Conservation (phyloP, 257 asterid genomes). For the Nyctanthes arbortristis region DNA sequence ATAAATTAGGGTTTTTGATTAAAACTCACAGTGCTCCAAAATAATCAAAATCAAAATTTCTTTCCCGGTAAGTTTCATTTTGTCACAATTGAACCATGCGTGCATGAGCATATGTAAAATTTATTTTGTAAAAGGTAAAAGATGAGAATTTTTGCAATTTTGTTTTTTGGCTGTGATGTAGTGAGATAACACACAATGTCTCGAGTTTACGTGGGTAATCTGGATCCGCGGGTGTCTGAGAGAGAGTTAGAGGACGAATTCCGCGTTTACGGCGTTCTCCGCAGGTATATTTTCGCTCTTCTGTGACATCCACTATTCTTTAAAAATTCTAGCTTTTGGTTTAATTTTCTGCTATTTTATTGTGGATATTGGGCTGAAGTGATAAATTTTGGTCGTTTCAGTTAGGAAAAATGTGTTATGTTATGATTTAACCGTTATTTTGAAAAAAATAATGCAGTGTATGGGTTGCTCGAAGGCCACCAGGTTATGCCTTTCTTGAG, state of each 20-base stretch:
- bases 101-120: no score
- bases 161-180: not conserved
- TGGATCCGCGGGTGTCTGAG: conserved; percentile 46
- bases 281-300: conserved; percentile 29
- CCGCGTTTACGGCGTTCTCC: conserved; percentile 41
- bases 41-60: no score
- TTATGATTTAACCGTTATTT: not conserved
- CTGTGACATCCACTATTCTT: not conserved
- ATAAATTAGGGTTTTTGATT: no score
- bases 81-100: no score
- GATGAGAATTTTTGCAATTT: no score
- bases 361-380: not conserved
- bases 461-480: conserved; percentile 76
- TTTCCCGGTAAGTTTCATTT: no score
- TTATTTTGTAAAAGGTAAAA: no score
- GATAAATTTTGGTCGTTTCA: not conserved
- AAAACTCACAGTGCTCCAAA: no score
- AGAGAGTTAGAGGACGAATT: conserved; percentile 54
- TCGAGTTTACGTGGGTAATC: conserved; percentile 49
- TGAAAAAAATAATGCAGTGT: conserved; percentile 38
- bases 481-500: conserved; percentile 69
- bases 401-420: not conserved
- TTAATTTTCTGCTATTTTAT: not conserved
- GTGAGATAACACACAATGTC: conserved; percentile 30
- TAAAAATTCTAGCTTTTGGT: not conserved